These are phyloP conservation scores for Aspergillus flavus DNA, from an alignment of 2,329 filamentous ascomycete genomes.

Conservation along the genomic window DNA sequence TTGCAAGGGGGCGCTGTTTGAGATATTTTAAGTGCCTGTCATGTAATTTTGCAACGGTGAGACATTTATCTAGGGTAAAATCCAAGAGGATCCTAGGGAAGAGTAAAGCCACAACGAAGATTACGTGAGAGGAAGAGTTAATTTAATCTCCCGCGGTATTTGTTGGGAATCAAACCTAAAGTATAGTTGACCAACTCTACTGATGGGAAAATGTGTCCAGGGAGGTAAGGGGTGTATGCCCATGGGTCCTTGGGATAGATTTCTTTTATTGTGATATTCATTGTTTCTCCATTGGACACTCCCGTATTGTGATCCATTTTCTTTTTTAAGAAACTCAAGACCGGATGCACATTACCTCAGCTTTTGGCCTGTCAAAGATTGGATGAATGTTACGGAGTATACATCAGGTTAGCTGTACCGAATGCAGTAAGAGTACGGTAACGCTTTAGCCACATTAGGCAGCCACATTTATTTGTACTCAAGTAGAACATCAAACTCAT, in stretches of 20 bases:
- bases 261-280: neutral
- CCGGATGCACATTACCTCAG: neutral
- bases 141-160: neutral
- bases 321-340: neutral
- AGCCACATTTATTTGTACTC: neutral
- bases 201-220: neutral
- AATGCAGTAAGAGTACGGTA: neutral
- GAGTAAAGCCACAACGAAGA: neutral
- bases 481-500: neutral
- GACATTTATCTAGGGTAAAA: neutral
- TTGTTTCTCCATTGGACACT: neutral
- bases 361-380: neutral
- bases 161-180: slow-evolving; percentile 1
- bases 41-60: neutral
- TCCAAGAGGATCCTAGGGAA: neutral
- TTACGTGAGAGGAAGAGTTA: neutral
- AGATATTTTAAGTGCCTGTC: neutral
- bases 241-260: neutral
- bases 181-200: neutral
- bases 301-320: neutral
- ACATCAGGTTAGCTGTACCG: neutral
- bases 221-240: neutral
- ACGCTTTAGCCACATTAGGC: slow-evolving; percentile 3
- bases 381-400: neutral
- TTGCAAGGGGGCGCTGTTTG: neutral